A percentile compares a stretch with the other conserved stretches of the same genome.
Conservation (phyloP, 2,329 filamentous ascomycete genomes). For the Metarhizium brunneum region DNA sequence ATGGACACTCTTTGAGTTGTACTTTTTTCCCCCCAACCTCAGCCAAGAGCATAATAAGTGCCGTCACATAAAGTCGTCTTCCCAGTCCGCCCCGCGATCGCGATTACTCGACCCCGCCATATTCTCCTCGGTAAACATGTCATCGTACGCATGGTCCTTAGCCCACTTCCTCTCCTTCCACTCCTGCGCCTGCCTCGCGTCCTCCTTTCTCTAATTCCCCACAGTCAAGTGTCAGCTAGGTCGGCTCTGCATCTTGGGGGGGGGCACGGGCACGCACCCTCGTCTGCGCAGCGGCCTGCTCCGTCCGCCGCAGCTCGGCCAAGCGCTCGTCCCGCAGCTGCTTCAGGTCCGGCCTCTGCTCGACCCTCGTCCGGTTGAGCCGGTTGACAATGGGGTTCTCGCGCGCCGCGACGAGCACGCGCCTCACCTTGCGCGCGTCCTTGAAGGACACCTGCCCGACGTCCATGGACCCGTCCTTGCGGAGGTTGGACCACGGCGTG, state of each 20-base stretch:
- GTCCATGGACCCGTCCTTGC: slow-evolving; percentile 93
- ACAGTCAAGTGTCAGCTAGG: too few species aligned
- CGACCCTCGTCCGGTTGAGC: slow-evolving; percentile 92
- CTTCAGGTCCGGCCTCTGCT: slow-evolving; percentile 75
- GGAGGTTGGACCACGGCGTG: slow-evolving; percentile 93
- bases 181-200: slow-evolving; percentile 64
- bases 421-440: slow-evolving; percentile 75
- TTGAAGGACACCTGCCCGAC: slow-evolving; percentile 93
- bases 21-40: neutral
- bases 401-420: slow-evolving; percentile 66
- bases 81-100: slow-evolving; percentile 65
- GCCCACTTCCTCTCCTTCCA: slow-evolving; percentile 85
- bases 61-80: slow-evolving; percentile 84
- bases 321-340: slow-evolving; percentile 73
- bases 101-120: slow-evolving; percentile 76
- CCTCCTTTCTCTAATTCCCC: slow-evolving; percentile 59
- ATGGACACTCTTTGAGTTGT: neutral
- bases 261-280: slow-evolving; percentile 35
- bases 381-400: slow-evolving; percentile 92
- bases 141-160: slow-evolving; percentile 97
- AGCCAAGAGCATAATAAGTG: neutral
- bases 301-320: slow-evolving; percentile 61
- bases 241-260: too few species aligned
- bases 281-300: slow-evolving; percentile 52
- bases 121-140: slow-evolving; percentile 76